Conservation (phyloP, 2,329 filamentous ascomycete genomes). For the Didymella arachidicola region DNA sequence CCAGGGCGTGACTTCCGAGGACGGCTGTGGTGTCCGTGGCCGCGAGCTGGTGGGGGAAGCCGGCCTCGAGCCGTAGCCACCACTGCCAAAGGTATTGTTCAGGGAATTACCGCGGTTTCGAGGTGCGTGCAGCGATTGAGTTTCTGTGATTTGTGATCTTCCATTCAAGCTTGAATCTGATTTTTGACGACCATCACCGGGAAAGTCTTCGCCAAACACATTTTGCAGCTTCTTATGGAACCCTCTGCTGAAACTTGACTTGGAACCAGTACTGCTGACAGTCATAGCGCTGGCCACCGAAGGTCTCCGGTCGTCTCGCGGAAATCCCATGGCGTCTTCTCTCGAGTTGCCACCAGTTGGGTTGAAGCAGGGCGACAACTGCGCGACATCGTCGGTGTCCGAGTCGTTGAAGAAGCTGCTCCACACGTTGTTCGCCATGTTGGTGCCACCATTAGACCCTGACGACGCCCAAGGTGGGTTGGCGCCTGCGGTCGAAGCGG, state of each 20-base stretch:
- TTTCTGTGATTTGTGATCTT: constrained; percentile 56
- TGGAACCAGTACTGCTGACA: constrained; percentile 84
- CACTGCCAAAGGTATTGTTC: constrained; percentile 65
- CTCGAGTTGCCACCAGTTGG: constrained; percentile 63
- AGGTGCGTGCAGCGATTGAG: constrained; percentile 70
- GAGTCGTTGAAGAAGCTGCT: constrained; percentile 77
- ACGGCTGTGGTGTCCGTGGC: constrained; percentile 83
- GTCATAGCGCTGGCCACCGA: constrained; percentile 89
- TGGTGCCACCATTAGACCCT: constrained; percentile 47
- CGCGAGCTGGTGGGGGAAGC: constrained; percentile 78
- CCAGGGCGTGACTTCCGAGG: constrained; percentile 96
- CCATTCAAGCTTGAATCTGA: constrained; percentile 72
- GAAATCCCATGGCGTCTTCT: constrained; percentile 56
- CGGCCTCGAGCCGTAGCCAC: constrained; percentile 59
- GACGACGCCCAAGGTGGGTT: constrained; percentile 62
- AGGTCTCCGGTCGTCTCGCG: constrained; percentile 76
- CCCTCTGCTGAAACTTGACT: constrained; percentile 71
- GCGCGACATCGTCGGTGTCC: constrained; percentile 72
- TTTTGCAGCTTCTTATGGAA: constrained; percentile 83
- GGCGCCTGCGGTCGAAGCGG: constrained; percentile 61
- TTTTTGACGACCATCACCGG: constrained; percentile 68
- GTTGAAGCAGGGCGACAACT: constrained; percentile 72
- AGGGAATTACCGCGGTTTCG: constrained; percentile 86
- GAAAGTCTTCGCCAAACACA: constrained; percentile 92
- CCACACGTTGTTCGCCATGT: constrained; percentile 56